Conservation (phyloP, 2,329 filamentous ascomycete genomes). For the Colletotrichum filicis region DNA sequence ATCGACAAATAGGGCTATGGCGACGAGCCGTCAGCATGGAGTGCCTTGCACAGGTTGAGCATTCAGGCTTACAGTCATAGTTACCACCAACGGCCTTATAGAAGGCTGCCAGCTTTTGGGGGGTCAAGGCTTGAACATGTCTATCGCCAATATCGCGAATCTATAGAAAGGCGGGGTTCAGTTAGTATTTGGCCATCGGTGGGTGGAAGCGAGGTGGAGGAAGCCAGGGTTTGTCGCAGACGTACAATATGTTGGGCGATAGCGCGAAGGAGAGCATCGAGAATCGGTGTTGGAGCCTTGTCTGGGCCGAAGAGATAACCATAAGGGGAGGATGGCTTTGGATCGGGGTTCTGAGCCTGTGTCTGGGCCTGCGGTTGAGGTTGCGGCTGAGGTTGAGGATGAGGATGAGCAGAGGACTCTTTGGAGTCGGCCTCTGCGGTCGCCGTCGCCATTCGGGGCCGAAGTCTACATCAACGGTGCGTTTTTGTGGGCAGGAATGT, state of each 20-base stretch:
- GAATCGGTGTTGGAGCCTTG: slow-evolving; percentile 73
- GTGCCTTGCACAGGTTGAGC: not conserved
- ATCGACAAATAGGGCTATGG: slow-evolving; percentile 77
- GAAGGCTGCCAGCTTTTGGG: slow-evolving; percentile 79
- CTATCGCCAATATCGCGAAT: slow-evolving; percentile 68
- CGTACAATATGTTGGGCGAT: slow-evolving; percentile 79
- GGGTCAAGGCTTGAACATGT: slow-evolving; percentile 64
- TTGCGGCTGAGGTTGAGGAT: slow-evolving; percentile 4
- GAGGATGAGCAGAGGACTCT: slow-evolving; percentile 32
- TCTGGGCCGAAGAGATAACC: slow-evolving; percentile 75
- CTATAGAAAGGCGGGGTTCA: slow-evolving; percentile 50
- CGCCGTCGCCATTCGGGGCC: slow-evolving; percentile 35
- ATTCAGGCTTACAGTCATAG: slow-evolving; percentile 68
- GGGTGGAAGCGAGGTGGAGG: slow-evolving; percentile 24
- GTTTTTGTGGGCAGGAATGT: slow-evolving; percentile 26
- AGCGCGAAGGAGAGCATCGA: slow-evolving; percentile 75
- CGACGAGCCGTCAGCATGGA: slow-evolving; percentile 33
- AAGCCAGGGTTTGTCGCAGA: slow-evolving; percentile 29
- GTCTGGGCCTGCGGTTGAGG: not conserved
- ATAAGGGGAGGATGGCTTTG: slow-evolving; percentile 52
- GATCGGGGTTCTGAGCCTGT: not conserved
- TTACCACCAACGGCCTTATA: slow-evolving; percentile 81
- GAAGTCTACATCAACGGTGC: slow-evolving; percentile 28
- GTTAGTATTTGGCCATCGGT: slow-evolving; percentile 26
- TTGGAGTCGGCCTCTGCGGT: slow-evolving; percentile 36